A percentile compares a stretch with the other conserved stretches of the same genome.
Conservation (phyloP, 176 grass and related monocot genomes). For the Cymbopogon citratus region DNA sequence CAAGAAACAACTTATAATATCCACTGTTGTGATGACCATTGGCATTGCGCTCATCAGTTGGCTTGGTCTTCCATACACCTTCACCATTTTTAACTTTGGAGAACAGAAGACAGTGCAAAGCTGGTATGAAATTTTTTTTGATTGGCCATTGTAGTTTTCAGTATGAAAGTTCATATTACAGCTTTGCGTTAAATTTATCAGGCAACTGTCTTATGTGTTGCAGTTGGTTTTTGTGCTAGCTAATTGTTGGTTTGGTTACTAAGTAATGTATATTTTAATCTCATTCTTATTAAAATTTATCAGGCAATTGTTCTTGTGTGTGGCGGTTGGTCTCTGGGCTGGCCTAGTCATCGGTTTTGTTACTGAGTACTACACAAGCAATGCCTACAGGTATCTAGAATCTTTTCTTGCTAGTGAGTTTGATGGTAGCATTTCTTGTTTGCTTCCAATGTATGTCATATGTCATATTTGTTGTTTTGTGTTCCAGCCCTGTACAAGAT, state of each 20-base stretch:
- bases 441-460: background rate
- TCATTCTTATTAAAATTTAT: constrained; percentile 18
- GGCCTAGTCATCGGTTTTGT: constrained; percentile 56
- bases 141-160: background rate
- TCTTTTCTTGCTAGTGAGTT: background rate
- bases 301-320: constrained; percentile 61
- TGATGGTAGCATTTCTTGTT: background rate
- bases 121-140: constrained; percentile 24
- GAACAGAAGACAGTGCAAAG: constrained; percentile 33
- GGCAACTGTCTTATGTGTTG: constrained; percentile 28
- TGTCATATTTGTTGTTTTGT: background rate
- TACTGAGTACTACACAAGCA: constrained; percentile 63
- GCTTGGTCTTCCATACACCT: constrained; percentile 35
- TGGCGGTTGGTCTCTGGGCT: constrained; percentile 55
- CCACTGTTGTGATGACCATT: constrained; percentile 38
- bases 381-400: constrained; percentile 41
- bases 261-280: background rate
- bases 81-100: constrained; percentile 44
- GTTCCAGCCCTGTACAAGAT: constrained; percentile 56
- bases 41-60: constrained; percentile 40
- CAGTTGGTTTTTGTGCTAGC: constrained; percentile 12
- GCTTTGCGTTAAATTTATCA: background rate
- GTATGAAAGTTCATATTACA: background rate
- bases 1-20: constrained; percentile 46
- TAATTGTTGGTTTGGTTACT: constrained; percentile 21